These are phyloP conservation scores for Wickerhamomyces hampshirensis DNA, from an alignment of 805 yeast species.

Conservation along the genomic window DNA sequence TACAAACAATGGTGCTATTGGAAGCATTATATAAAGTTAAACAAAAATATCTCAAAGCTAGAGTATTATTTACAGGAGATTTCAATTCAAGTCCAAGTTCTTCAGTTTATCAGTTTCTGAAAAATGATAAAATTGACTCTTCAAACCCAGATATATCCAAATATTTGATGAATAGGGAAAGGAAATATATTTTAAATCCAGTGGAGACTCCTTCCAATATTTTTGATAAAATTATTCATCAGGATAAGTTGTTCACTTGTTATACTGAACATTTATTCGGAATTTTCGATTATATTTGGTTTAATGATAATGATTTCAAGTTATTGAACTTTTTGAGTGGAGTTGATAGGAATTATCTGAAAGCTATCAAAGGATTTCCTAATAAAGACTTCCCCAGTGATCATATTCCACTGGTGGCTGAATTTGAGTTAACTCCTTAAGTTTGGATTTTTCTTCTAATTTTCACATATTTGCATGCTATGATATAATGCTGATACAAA, in stretches of 20 bases:
- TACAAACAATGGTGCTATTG: slow-evolving; percentile 46
- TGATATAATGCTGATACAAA: slow-evolving; percentile 33
- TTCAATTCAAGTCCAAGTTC: slow-evolving; percentile 49
- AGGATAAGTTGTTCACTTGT: slow-evolving; percentile 31
- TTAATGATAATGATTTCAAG: slow-evolving; percentile 34
- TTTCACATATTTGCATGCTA: slow-evolving; percentile 16
- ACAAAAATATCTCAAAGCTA: slow-evolving; percentile 25
- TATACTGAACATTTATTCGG: slow-evolving; percentile 46
- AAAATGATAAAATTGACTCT: slow-evolving; percentile 27
- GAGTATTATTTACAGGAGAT: slow-evolving; percentile 50
- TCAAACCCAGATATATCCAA: slow-evolving; percentile 23
- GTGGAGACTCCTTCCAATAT: slow-evolving; percentile 24
- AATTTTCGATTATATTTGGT: slow-evolving; percentile 58
- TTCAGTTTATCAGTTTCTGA: slow-evolving; percentile 41
- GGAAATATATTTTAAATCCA: slow-evolving; percentile 29
- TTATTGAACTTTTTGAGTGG: slow-evolving; percentile 49
- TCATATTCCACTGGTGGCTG: slow-evolving; percentile 24
- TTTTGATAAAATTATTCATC: slow-evolving; percentile 24
- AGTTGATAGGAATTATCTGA: slow-evolving; percentile 31
- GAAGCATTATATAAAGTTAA: slow-evolving; percentile 27
- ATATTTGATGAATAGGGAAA: slow-evolving; percentile 6
- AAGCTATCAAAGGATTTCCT: slow-evolving; percentile 42
- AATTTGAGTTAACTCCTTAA: too few species aligned
- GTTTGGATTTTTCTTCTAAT: slow-evolving; percentile 1
- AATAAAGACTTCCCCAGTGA: slow-evolving; percentile 50